Evolutionary conservation across 1,139 yeast genomes (phyloP), one percentile per base, ranked within the genome.

Genomic region (Groenewaldozyma sp.): DNA sequence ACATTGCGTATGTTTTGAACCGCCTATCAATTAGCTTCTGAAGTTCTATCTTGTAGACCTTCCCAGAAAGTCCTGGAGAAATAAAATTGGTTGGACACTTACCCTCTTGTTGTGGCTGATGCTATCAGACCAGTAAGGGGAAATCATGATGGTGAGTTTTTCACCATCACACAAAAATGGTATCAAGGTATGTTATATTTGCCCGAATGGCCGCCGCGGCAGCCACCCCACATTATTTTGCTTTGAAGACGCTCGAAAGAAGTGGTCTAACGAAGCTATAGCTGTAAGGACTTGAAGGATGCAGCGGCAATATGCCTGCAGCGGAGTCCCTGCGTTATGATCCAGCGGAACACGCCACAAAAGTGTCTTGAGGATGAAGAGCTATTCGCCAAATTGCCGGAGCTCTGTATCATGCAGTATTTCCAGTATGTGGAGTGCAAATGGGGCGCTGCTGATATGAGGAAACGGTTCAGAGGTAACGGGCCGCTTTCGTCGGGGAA

Each of bases 231-330:
- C n/a, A n/a, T n/a, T n/a, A n/a, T n/a, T n/a, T n/a, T n/a, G n/a
- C n/a, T n/a, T n/a, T n/a, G n/a, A n/a, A n/a, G n/a, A n/a, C n/a
- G n/a, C n/a, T n/a, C n/a, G n/a, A n/a, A n/a, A n/a, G n/a, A n/a
- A n/a, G n/a, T n/a, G n/a, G n/a, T n/a, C n/a, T 47, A 41, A 2
- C 41, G 44, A 18, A n/a, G n/a, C n/a, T n/a, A n/a, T n/a, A 87
- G 95, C 70, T 91, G 98, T 62, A 81, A 83, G 55, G 98, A 91
- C 61, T 93, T 88, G 55, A 76, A 87, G 54, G 84, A 76, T 53
- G 95, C 94, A 13, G 86, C 91, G 46, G 97, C 97, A 5, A 80
- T 91, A 19, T 91, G 98, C 57, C 70, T 91, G 37, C 98, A 91
- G 60, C 71, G 96, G 58, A 87, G 97, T 3, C 97, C 97, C 13